Percentiles rank a stretch among this genome's conserved stretches.
phyloP scores from a whole-genome alignment of 148 eudicot species.

The Silene latifolia region DNA sequence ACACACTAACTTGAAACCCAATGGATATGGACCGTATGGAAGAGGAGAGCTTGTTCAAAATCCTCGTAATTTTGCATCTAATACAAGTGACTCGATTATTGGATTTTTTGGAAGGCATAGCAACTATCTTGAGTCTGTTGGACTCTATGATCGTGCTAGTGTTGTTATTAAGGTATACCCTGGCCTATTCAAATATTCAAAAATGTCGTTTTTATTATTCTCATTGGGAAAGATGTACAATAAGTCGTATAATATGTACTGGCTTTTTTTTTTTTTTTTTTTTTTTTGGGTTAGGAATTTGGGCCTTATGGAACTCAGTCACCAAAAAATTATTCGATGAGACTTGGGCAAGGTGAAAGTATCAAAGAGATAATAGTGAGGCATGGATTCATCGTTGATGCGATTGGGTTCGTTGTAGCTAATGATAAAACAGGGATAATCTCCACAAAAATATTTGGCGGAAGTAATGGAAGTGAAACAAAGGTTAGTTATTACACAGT shows the following conservation, averaged over 20 bases:
- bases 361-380: constrained; percentile 1
- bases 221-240: too few species aligned
- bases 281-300: background rate
- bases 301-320: background rate
- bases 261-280: too few species aligned
- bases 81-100: background rate
- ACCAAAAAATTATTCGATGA: background rate
- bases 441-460: background rate
- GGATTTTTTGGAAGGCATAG: constrained; percentile 10
- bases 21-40: too few species aligned
- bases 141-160: background rate
- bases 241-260: too few species aligned
- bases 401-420: background rate
- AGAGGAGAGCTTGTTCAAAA: too few species aligned
- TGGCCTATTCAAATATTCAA: too few species aligned
- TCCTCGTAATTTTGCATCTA: too few species aligned
- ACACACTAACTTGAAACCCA: too few species aligned
- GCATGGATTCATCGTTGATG: background rate
- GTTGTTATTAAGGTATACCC: background rate
- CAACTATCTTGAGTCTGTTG: constrained; percentile 1
- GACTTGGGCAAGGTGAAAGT: background rate
- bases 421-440: background rate
- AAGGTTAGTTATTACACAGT: too few species aligned
- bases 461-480: background rate
- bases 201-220: too few species aligned